These are phyloP conservation scores for Epichloe coenophiala DNA, from an alignment of 2,329 filamentous ascomycete species.

Conservation along the genomic window DNA sequence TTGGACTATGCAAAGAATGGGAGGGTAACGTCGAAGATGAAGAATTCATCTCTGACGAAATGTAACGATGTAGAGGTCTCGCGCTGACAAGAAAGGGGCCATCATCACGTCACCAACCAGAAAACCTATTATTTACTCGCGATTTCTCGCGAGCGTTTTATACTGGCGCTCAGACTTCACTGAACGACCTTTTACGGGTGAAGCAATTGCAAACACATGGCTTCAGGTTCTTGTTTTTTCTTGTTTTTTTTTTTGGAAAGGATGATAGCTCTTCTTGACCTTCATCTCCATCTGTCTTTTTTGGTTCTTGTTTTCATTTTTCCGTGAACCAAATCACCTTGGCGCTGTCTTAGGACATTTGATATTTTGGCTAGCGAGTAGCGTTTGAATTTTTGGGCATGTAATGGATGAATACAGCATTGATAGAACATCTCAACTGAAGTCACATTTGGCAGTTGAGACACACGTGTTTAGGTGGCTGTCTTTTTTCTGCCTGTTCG, in stretches of 20 bases:
- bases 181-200: too few species aligned
- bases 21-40: constrained; percentile 10
- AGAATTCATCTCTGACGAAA: constrained; percentile 18
- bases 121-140: too few species aligned
- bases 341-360: neutral
- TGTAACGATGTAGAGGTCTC: constrained; percentile 9
- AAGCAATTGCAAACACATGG: too few species aligned
- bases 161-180: too few species aligned
- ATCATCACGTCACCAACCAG: too few species aligned
- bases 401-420: neutral
- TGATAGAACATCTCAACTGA: neutral
- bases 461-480: too few species aligned
- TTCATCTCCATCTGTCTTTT: neutral
- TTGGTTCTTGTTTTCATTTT: neutral
- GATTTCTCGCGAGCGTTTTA: too few species aligned
- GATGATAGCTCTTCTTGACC: too few species aligned
- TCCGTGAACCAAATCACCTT: neutral
- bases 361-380: neutral
- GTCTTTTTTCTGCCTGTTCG: too few species aligned
- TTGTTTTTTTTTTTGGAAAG: too few species aligned
- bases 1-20: constrained; percentile 29
- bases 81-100: too few species aligned
- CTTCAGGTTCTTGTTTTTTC: too few species aligned
- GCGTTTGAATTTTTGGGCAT: constrained; percentile 2
- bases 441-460: neutral